Percentiles rank a stretch among this genome's conserved stretches.
These are phyloP conservation scores for Rhizopogon vinicolor DNA, from an alignment of 768 basidiomycete genomes.

Conservation along the genomic window DNA sequence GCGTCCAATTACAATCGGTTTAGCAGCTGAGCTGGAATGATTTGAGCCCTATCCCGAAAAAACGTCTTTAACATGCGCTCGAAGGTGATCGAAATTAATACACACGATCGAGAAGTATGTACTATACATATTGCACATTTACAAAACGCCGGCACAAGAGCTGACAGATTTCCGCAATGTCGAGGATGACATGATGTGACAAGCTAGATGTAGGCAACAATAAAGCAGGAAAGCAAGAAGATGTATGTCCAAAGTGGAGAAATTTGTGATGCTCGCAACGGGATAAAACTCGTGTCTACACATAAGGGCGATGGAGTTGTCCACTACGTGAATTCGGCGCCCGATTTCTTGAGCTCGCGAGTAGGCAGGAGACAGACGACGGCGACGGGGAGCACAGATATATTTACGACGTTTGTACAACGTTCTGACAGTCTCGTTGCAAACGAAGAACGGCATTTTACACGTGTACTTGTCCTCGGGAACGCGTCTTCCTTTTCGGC, in stretches of 20 bases:
- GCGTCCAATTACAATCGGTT: background rate
- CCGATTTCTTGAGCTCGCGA: background rate
- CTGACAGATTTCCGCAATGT: conserved; percentile 1
- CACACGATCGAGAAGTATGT: background rate
- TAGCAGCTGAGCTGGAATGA: background rate
- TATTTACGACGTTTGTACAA: background rate
- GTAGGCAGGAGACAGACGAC: background rate
- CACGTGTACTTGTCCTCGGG: conserved; percentile 9
- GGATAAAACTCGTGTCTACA: background rate
- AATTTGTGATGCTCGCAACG: background rate
- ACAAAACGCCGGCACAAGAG: background rate
- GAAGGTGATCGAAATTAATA: background rate
- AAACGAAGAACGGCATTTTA: background rate
- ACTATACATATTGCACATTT: background rate
- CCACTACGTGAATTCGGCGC: background rate
- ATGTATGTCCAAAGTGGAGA: background rate
- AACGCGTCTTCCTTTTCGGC: conserved; percentile 3
- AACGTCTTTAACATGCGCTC: background rate
- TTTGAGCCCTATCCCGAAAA: background rate
- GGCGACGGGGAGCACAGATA: background rate
- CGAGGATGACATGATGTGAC: background rate
- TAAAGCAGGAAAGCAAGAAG: background rate
- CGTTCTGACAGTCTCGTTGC: background rate
- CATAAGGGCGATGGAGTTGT: background rate
- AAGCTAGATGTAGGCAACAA: background rate